Base-by-base conservation (phyloP, 2,329 filamentous ascomycete species). In the Fusarium sp. region DNA sequence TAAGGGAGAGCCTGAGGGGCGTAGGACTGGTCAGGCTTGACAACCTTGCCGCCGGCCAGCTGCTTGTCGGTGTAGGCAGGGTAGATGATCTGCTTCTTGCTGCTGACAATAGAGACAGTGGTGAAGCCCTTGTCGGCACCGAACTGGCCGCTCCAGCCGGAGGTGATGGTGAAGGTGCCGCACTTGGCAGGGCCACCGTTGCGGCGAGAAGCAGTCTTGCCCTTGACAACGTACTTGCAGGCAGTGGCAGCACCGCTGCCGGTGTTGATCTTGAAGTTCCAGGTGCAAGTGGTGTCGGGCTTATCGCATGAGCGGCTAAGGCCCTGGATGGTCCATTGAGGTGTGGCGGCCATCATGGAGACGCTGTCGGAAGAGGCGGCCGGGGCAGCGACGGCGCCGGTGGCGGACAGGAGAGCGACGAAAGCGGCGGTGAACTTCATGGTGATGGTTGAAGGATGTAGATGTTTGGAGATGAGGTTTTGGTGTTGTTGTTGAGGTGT, bases 81-180 rank as follows among this genome's bases (percentile, higher is more conserved):
- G 76, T 79, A 87, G 63, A 81, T 74, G 61, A 87, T 87, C 62
- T 80, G 77, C 62, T 76, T 77, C 67, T 78, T 74, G 64, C 65
- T 68, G 69, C 79, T 76, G 75, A 82, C 80, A 60, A 87, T 81
- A 49, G 82, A 78, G 20, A 87, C 75, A 38, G 83, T 85, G 20
- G 85, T 87, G 79, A 86, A 87, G 69, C 84, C 85, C 27, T 83
- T 79, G 64, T 73, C 80, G 14, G 77, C 54, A 49, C 85, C 86
- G 69, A 87, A 87, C 73, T 87, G 83, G 69, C 81, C 85, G 70
- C 81, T 84, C 85, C 85, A 88, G 78, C 83, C 83, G 7, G 82
- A 82, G 56, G 82, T 84, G 73, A 87, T 75, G 61, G 80, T 83
- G 80, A 81, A 88, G 51, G 67, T 71, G 42, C 84, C 85, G 78